A percentile compares a stretch with the other conserved stretches of the same genome.
phyloP scores from a whole-genome alignment of 2,329 filamentous ascomycete species.

The Fusarium sp. region DNA sequence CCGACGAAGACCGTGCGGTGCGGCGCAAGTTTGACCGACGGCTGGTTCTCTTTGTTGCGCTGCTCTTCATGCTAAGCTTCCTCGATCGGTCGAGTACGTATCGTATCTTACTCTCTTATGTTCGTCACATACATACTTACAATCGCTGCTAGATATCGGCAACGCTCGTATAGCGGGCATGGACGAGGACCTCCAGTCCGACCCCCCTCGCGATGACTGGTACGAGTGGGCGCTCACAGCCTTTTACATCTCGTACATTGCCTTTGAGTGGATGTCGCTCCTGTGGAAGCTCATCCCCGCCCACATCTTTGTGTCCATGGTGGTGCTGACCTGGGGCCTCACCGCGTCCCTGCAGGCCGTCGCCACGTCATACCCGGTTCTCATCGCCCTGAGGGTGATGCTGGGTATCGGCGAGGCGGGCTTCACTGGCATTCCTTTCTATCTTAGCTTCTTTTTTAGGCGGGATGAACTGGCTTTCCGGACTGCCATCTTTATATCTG shows the following conservation, averaged over 20 bases:
- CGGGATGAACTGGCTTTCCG: slow-evolving; percentile 82
- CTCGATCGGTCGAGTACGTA: slow-evolving; percentile 84
- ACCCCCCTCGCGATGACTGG: slow-evolving; percentile 56
- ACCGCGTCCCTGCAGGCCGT: slow-evolving; percentile 78
- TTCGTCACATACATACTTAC: too few species aligned
- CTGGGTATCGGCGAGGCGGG: slow-evolving; percentile 74
- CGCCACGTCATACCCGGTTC: slow-evolving; percentile 70
- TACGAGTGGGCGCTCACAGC: slow-evolving; percentile 71
- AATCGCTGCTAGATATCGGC: slow-evolving; percentile 73
- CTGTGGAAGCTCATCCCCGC: slow-evolving; percentile 70
- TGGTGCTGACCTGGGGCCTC: slow-evolving; percentile 83
- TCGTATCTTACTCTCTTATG: too few species aligned
- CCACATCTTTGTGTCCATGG: slow-evolving; percentile 66
- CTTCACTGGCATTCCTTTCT: slow-evolving; percentile 72
- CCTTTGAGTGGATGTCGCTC: slow-evolving; percentile 73
- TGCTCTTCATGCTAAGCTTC: slow-evolving; percentile 87
- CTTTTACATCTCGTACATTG: slow-evolving; percentile 73
- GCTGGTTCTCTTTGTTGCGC: slow-evolving; percentile 82
- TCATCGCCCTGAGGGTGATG: slow-evolving; percentile 65
- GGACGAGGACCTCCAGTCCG: slow-evolving; percentile 68
- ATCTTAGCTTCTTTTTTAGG: slow-evolving; percentile 73
- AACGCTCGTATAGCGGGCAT: slow-evolving; percentile 73
- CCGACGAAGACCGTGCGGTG: slow-evolving; percentile 78
- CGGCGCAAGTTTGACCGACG: slow-evolving; percentile 80
- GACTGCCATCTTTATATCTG: slow-evolving; percentile 87